Evolutionary conservation across 805 yeast species (phyloP).

Genomic region (Pichia cabralensis): DNA sequence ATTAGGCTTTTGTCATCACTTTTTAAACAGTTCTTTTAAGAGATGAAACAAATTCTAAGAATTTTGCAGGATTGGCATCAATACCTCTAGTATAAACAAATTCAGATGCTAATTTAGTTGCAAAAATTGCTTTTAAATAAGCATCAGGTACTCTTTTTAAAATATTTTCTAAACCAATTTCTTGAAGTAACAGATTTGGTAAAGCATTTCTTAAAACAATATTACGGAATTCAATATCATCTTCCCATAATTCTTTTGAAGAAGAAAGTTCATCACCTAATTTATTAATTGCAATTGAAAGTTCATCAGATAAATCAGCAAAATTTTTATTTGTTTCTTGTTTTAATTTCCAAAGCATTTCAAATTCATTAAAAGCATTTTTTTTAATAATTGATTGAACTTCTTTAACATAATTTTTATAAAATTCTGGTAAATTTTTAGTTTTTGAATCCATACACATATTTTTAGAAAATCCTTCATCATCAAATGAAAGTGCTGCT

Average conservation of each 20-base stretch:
- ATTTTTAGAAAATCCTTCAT: constrained; percentile 63
- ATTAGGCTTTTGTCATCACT: not conserved
- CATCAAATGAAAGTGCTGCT: constrained; percentile 88
- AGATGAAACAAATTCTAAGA: constrained; percentile 57
- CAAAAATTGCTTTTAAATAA: constrained; percentile 80
- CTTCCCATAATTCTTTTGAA: constrained; percentile 75
- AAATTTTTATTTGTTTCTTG: constrained; percentile 52
- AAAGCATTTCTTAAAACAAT: constrained; percentile 67
- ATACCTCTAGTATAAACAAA: constrained; percentile 78
- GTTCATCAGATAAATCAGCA: constrained; percentile 60
- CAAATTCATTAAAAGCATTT: constrained; percentile 81
- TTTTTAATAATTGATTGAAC: constrained; percentile 67
- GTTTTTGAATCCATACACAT: constrained; percentile 62
- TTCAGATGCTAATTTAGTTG: constrained; percentile 73
- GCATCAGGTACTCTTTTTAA: constrained; percentile 76
- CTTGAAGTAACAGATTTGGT: constrained; percentile 59
- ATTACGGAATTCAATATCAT: constrained; percentile 67
- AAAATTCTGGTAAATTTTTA: constrained; percentile 58
- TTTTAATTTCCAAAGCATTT: constrained; percentile 74
- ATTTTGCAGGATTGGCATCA: constrained; percentile 70
- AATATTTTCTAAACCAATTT: constrained; percentile 58
- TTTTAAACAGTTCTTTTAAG: constrained; percentile 37
- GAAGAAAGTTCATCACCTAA: constrained; percentile 66
- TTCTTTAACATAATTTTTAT: constrained; percentile 71
- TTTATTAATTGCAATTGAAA: constrained; percentile 60